A percentile compares a stretch with the other conserved stretches of the same genome.
phyloP scores from a whole-genome alignment of 2,329 filamentous ascomycete genomes.

The Teratosphaeriaceae sp. region DNA sequence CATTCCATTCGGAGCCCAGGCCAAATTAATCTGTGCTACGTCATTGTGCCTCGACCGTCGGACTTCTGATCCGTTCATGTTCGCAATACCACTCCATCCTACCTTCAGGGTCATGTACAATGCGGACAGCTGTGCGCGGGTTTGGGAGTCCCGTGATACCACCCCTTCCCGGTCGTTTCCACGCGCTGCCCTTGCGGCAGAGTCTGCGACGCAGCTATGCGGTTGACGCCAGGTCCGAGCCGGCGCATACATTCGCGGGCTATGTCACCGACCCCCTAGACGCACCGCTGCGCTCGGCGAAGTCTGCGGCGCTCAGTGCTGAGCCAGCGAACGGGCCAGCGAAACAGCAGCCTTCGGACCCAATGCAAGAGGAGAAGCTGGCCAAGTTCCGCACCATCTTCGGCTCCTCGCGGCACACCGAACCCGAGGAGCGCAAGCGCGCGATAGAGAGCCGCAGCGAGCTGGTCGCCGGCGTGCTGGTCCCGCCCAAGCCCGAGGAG shows the following conservation, averaged over 20 bases:
- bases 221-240: background rate
- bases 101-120: background rate
- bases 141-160: background rate
- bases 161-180: background rate
- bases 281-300: conserved; percentile 10
- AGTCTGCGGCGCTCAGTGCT: conserved; percentile 5
- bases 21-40: too few species aligned
- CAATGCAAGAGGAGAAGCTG: conserved; percentile 49
- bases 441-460: conserved; percentile 53
- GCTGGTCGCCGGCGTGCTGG: conserved; percentile 67
- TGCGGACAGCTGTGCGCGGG: background rate
- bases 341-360: conserved; percentile 35
- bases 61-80: too few species aligned
- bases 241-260: conserved; percentile 14
- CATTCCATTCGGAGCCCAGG: too few species aligned
- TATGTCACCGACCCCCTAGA: conserved; percentile 20
- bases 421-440: conserved; percentile 62
- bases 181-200: background rate
- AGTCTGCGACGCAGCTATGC: background rate
- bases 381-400: conserved; percentile 66
- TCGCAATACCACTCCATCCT: too few species aligned
- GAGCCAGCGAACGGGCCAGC: conserved; percentile 24
- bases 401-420: conserved; percentile 68
- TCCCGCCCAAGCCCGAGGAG: conserved; percentile 79
- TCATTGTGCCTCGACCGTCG: too few species aligned